A percentile compares a stretch with the other conserved stretches of the same genome.
These are phyloP conservation scores for Pezicula carpinea DNA, from an alignment of 2,329 filamentous ascomycete genomes.

Conservation along the genomic window DNA sequence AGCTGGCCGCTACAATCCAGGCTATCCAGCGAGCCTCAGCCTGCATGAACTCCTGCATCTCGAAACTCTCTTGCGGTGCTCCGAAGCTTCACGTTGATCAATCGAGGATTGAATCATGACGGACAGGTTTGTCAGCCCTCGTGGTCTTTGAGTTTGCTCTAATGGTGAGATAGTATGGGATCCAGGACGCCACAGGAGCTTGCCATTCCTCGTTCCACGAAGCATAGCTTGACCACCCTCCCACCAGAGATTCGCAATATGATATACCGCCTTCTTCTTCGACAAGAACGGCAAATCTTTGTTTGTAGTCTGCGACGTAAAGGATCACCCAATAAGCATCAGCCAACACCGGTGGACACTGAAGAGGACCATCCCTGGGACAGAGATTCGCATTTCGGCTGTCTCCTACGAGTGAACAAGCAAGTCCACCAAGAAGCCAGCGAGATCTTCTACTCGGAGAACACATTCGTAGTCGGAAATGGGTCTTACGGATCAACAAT, in stretches of 20 bases:
- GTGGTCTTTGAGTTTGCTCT: neutral
- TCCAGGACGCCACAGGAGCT: neutral
- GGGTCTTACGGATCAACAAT: slow-evolving; percentile 1
- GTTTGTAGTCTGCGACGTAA: neutral
- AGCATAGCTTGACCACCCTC: neutral
- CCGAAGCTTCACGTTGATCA: too few relatives aligned
- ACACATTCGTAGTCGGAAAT: slow-evolving; percentile 1
- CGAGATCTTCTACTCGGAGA: slow-evolving; percentile 1
- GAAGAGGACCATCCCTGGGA: neutral
- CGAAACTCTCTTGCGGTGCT: too few relatives aligned
- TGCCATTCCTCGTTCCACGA: neutral
- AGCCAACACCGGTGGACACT: neutral
- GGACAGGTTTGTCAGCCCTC: too few relatives aligned
- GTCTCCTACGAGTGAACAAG: slow-evolving; percentile 4
- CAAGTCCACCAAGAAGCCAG: slow-evolving; percentile 1
- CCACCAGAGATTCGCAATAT: neutral
- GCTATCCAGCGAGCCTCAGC: too few relatives aligned
- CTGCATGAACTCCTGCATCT: too few relatives aligned
- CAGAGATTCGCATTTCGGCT: neutral
- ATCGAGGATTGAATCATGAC: too few relatives aligned
- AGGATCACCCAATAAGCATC: neutral
- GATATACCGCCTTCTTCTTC: neutral
- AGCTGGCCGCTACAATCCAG: too few relatives aligned
- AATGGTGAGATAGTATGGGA: neutral
- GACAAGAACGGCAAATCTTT: neutral